Base-by-base conservation (phyloP, 805 yeast species). In the Candida orba region DNA sequence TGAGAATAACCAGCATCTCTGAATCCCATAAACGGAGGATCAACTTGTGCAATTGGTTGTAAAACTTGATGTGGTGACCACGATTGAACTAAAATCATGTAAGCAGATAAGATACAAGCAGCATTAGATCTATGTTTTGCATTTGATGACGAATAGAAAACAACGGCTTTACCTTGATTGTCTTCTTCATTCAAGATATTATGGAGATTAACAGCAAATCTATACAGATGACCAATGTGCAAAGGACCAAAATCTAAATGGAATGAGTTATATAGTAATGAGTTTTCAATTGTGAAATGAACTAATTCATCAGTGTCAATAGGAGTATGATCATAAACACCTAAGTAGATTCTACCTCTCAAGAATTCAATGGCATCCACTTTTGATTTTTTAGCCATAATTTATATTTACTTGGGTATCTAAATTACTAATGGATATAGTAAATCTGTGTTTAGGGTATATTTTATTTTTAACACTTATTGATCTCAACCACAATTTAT, bases 41-140 rank as follows among this genome's bases (percentile, higher is more conserved):
- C 89, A 6, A 81, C 78, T 63, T 93, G 98, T 1, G 93, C 79
- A 42, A 93, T 76, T 1, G 99, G 99, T 47, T 95, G 97, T 50
- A 93, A 66, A 0, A 90, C 99, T 63, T 93, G 93, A 64, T 93
- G 99, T 0, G 99, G 99, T 1, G 97, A 88, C 99, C 99, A 93
- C 13, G 88, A 82, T 61, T 93, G 99, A 15, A 93, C 91, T 43
- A 93, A 66, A 1, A 93, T 76, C 97, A 93, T 89, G 65, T 93
- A 93, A 57, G 97, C 88, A 51, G 96, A 87, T 41, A 93, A 69
- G 49, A 93, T 70, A 63, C 98, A 89, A 4, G 98, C 97, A 15
- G 98, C 95, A 58, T 93, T 93, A 7, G 97, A 81, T 55, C 99
- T 68, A 51, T 82, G 82, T 49, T 83, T 79, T 1, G 95, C 78